phyloP scores from a whole-genome alignment of 2,329 filamentous ascomycete species.

The Neoascochyta sp. region DNA sequence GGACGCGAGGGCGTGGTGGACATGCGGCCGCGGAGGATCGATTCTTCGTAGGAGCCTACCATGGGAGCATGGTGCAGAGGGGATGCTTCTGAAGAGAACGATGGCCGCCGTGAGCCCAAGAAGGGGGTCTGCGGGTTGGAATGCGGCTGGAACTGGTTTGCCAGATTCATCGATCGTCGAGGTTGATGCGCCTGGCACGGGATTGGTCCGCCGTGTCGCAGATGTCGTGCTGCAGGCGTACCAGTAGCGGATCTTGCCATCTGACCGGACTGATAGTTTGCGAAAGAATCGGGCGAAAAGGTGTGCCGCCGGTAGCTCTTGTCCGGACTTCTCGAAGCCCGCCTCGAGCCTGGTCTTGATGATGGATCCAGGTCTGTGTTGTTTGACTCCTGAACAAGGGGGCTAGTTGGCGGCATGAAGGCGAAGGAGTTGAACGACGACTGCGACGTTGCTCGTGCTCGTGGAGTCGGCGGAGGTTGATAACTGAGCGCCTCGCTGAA shows the following conservation, averaged over 20 bases:
- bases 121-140: conserved; percentile 46
- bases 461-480: conserved; percentile 34
- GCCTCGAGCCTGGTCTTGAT: conserved; percentile 39
- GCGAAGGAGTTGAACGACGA: conserved; percentile 76
- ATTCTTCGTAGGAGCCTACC: conserved; percentile 98
- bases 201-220: conserved; percentile 57
- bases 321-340: conserved; percentile 43
- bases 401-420: conserved; percentile 86
- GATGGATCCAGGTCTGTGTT: conserved; percentile 72
- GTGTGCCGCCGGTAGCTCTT: conserved; percentile 64
- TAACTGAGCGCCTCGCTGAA: conserved; percentile 13
- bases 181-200: conserved; percentile 78
- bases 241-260: conserved; percentile 29
- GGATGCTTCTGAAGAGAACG: conserved; percentile 68
- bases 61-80: conserved; percentile 86
- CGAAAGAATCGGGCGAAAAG: conserved; percentile 60
- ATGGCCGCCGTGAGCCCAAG: conserved; percentile 60
- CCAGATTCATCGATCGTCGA: conserved; percentile 67
- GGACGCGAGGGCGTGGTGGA: conserved; percentile 92
- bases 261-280: conserved; percentile 46
- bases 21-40: conserved; percentile 91
- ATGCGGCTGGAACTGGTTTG: conserved; percentile 39
- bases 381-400: conserved; percentile 82
- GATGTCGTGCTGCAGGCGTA: conserved; percentile 32
- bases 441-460: conserved; percentile 44